phyloP scores from a whole-genome alignment of 139 green algal genomes.

The Volvox africanus region DNA sequence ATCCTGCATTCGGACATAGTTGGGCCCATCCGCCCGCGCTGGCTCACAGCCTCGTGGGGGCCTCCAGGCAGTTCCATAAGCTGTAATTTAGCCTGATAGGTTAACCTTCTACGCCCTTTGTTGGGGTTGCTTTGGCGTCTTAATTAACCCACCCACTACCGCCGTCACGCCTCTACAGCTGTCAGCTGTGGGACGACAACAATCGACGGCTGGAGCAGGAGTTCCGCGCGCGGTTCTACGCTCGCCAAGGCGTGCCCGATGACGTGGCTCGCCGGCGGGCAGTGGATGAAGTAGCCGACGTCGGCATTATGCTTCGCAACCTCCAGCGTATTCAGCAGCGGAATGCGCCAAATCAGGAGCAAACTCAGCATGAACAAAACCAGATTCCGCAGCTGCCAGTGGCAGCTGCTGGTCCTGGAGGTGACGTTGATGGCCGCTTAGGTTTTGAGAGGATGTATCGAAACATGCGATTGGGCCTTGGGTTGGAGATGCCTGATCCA shows the following conservation, averaged over 20 bases:
- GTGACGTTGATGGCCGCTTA: not conserved
- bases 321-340: not conserved
- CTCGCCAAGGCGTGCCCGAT: not conserved
- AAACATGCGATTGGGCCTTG: no score
- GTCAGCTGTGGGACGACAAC: slow-evolving; percentile 42
- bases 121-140: no score
- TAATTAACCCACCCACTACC: not conserved
- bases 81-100: no score
- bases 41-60: no score
- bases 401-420: not conserved
- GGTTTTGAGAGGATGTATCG: not conserved
- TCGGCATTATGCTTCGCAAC: not conserved
- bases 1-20: no score
- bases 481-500: not conserved
- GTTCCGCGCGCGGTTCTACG: slow-evolving; percentile 1
- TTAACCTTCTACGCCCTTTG: no score
- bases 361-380: not conserved
- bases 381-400: not conserved
- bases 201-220: slow-evolving; percentile 34
- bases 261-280: slow-evolving; percentile 2
- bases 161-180: not conserved
- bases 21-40: no score
- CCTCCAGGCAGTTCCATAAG: no score
- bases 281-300: not conserved
- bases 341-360: not conserved